Evolutionary conservation across 2,329 filamentous ascomycete genomes (phyloP).

Genomic region (Chaetomium strumarium): DNA sequence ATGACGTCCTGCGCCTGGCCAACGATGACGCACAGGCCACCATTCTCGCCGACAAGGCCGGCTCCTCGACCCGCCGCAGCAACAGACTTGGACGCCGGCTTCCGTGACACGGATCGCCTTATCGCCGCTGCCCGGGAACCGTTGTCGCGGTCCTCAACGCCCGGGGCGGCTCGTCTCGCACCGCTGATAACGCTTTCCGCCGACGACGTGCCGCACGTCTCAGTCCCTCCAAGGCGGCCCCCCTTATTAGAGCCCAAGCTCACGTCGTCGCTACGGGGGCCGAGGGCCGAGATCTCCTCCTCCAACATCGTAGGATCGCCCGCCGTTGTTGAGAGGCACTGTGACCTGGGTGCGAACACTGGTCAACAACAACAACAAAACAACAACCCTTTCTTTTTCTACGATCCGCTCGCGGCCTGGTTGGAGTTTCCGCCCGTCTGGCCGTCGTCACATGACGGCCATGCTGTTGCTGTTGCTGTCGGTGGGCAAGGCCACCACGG

Average conservation of each 20-base stretch:
- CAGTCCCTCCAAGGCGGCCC: conserved; percentile 6
- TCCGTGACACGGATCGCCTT: conserved; percentile 21
- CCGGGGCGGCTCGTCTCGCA: conserved; percentile 4
- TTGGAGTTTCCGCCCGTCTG: conserved; percentile 15
- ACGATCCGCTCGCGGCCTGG: conserved; percentile 14
- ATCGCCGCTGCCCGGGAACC: conserved; percentile 15
- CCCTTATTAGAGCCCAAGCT: conserved; percentile 21
- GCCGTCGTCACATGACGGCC: not conserved
- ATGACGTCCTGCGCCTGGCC: too few relatives aligned
- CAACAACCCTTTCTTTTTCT: conserved; percentile 17
- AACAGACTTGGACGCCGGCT: conserved; percentile 13
- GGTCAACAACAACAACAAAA: too few relatives aligned
- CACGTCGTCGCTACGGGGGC: conserved; percentile 18
- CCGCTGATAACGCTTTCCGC: conserved; percentile 3
- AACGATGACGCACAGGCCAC: not conserved
- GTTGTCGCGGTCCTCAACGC: not conserved
- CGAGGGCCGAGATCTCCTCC: conserved; percentile 13
- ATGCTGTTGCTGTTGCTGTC: too few relatives aligned
- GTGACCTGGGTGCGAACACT: too few relatives aligned
- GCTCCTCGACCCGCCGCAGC: not conserved
- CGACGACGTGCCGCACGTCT: too few relatives aligned
- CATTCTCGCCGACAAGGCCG: not conserved
- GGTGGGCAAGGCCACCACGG: not conserved
- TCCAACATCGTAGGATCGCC: conserved; percentile 21
- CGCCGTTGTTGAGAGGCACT: not conserved